These are phyloP conservation scores for Daldinia sp. DNA, from an alignment of 2,329 filamentous ascomycete species.

Conservation along the genomic window DNA sequence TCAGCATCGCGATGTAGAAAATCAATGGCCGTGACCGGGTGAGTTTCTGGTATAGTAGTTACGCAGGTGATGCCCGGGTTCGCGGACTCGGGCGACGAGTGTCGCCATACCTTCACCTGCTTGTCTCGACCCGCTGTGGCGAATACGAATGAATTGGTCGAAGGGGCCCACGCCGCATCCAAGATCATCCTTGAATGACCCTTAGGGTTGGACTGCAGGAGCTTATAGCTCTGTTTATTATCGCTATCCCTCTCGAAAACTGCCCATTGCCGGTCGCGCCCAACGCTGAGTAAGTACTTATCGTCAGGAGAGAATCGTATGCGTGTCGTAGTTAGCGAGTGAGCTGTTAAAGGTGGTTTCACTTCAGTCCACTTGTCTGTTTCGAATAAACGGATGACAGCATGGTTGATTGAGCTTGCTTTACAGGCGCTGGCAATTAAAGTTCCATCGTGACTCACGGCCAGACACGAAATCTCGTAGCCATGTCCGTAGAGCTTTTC, in stretches of 20 bases:
- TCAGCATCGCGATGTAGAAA: constrained; percentile 58
- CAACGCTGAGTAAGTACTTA: constrained; percentile 81
- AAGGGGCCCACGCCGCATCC: constrained; percentile 82
- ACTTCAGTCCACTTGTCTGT: constrained; percentile 88
- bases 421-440: constrained; percentile 92
- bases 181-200: constrained; percentile 94
- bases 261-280: constrained; percentile 90
- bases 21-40: constrained; percentile 75
- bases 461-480: constrained; percentile 92
- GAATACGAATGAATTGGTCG: constrained; percentile 63
- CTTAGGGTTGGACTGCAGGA: constrained; percentile 75
- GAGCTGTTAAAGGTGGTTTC: constrained; percentile 80
- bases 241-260: constrained; percentile 68
- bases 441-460: constrained; percentile 75
- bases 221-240: constrained; percentile 57
- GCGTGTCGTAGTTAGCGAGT: constrained; percentile 85
- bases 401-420: constrained; percentile 91
- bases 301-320: constrained; percentile 83
- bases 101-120: constrained; percentile 75
- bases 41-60: constrained; percentile 61
- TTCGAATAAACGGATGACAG: constrained; percentile 91
- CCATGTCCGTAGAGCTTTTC: constrained; percentile 99
- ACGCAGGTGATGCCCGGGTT: constrained; percentile 58
- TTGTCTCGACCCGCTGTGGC: constrained; percentile 93
- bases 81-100: constrained; percentile 11